Evolutionary conservation across 176 grass and related monocot species (phyloP).

Genomic region (Phyllostachys edulis): DNA sequence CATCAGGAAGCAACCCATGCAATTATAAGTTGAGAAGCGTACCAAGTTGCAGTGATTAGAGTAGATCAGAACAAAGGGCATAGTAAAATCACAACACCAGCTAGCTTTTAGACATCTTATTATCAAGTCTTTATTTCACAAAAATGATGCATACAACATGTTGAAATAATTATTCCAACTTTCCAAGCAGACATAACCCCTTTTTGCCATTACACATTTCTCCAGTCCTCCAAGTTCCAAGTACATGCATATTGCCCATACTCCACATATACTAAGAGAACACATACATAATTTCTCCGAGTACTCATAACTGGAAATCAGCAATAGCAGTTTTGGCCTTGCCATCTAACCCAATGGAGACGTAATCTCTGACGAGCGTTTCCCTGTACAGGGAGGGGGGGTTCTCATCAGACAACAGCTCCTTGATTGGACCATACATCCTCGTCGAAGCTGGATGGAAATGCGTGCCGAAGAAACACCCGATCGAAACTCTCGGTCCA

Average conservation of each 20-base stretch:
- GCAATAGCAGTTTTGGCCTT: slow-evolving; percentile 28
- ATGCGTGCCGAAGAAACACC: slow-evolving; percentile 52
- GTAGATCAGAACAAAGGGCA: no score
- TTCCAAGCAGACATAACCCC: no score
- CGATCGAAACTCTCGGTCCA: slow-evolving; percentile 42
- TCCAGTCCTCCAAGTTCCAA: not conserved
- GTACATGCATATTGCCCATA: not conserved
- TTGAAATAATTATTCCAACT: no score
- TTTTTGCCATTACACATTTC: not conserved
- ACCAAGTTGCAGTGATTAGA: no score
- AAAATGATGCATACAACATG: no score
- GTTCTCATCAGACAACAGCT: slow-evolving; percentile 44
- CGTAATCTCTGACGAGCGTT: slow-evolving; percentile 43
- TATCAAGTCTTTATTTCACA: no score
- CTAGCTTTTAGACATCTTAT: no score
- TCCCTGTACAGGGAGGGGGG: slow-evolving; percentile 35
- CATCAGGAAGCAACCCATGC: no score
- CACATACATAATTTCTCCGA: no score
- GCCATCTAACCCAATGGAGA: slow-evolving; percentile 36
- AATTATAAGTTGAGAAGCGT: no score
- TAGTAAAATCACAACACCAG: no score
- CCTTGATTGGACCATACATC: slow-evolving; percentile 66
- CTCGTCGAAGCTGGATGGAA: slow-evolving; percentile 38
- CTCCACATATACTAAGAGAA: no score
- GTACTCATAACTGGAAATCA: slow-evolving; percentile 45